Evolutionary conservation across 2,329 filamentous ascomycete species (phyloP), one percentile per base, ranked within the genome.

Genomic region (Aspergillus calidoustus): DNA sequence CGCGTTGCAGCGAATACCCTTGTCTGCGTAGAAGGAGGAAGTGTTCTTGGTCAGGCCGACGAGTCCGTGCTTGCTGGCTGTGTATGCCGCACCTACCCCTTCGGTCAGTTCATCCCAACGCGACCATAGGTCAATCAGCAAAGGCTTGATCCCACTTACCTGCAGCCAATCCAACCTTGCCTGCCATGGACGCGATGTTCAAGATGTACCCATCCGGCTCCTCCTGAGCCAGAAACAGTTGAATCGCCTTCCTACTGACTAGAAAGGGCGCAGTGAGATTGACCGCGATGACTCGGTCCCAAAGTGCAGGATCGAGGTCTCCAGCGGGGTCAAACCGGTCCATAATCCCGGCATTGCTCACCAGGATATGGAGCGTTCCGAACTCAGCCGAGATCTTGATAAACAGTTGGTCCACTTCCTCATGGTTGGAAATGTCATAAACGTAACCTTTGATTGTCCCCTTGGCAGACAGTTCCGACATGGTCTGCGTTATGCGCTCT

Each of bases 311-410:
- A 22, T 82, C 76, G 54, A 82, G 71, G 7, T 78, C 77, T 17
- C 81, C 85, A 0, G 82, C 82, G 0, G 84, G 81, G 48, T 84
- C 81, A 65, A 87, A 86, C 30, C 74, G 76, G 68, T 88, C 86
- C 76, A 86, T 83, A 50, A 87, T 78, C 23, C 82, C 86, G 9
- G 85, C 85, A 63, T 84, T 85, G 74, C 87, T 87, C 68, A 87
- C 72, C 5, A 88, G 75, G n/a, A 87, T 76, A 71, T 89, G 86
- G 19, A 86, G 71, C n/a, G 77, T 75, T 30, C 78, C 79, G 63
- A 83, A 84, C 22, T 64, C 58, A 2, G 54, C 23, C 30, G 68
- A 48, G 3, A 71, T 56, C 70, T 76, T 65, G 5, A 71, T 64
- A 57, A 82, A 79, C 0, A 82, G 69, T 8, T 68, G 63, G 49